Evolutionary conservation across 352 stramenopile genomes (phyloP).

Genomic region (Plasmopara halstedii): DNA sequence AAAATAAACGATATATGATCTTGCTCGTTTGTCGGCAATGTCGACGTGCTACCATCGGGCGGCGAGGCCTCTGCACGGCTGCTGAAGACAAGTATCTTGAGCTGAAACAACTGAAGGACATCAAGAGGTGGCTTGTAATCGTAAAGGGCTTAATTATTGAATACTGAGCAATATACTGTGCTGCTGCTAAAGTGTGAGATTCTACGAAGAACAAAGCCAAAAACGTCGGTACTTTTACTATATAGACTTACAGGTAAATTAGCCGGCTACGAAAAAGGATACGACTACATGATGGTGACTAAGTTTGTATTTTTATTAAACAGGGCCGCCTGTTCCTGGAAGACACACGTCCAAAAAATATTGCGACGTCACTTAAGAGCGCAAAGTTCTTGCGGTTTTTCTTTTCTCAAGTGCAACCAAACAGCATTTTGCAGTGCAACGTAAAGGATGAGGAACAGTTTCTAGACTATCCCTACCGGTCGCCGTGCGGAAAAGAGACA

Average conservation of each 20-base stretch:
- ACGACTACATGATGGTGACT: background rate
- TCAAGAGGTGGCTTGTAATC: conserved; percentile 49
- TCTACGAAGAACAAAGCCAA: conserved; percentile 61
- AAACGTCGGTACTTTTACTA: conserved; percentile 79
- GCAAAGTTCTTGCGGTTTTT: conserved; percentile 80
- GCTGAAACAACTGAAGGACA: conserved; percentile 66
- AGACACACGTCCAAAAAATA: conserved; percentile 78
- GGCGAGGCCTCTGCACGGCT: conserved; percentile 18
- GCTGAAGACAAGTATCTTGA: conserved; percentile 72
- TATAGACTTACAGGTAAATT: conserved; percentile 61
- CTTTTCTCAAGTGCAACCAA: conserved; percentile 56
- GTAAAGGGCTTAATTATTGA: background rate
- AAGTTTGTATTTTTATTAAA: background rate
- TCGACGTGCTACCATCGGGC: conserved; percentile 4
- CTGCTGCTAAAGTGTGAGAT: conserved; percentile 37
- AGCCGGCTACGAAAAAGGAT: background rate
- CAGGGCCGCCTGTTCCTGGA: conserved; percentile 71
- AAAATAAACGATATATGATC: background rate
- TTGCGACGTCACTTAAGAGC: conserved; percentile 76
- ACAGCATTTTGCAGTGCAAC: conserved; percentile 14
- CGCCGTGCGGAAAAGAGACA: conserved; percentile 75
- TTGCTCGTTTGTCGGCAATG: conserved; percentile 4
- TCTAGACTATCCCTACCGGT: conserved; percentile 64
- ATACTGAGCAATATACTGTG: background rate
- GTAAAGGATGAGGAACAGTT: conserved; percentile 27